These are phyloP conservation scores for Rhodosporidiobolus sp. DNA, from an alignment of 768 basidiomycete genomes.

Conservation along the genomic window DNA sequence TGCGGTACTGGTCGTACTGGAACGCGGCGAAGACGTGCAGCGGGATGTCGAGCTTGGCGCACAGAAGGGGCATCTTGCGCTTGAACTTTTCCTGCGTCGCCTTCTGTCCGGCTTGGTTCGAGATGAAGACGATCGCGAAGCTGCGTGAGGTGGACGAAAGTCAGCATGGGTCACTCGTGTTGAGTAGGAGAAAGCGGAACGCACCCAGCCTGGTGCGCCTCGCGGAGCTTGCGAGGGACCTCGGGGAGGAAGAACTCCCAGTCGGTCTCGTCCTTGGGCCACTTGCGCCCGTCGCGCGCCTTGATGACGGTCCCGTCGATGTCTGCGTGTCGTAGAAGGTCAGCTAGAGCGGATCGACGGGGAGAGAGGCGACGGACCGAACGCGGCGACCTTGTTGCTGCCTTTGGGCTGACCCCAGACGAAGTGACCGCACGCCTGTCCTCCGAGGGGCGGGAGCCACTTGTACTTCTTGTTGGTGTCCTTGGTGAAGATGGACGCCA, in stretches of 20 bases:
- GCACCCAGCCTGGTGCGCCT: slow-evolving; percentile 63
- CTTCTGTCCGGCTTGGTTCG: slow-evolving; percentile 78
- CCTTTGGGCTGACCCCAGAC: slow-evolving; percentile 15
- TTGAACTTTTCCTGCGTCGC: slow-evolving; percentile 21
- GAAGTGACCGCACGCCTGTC: slow-evolving; percentile 11
- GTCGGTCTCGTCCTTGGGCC: slow-evolving; percentile 54
- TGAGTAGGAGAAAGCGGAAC: slow-evolving; percentile 35
- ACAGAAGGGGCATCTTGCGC: slow-evolving; percentile 31
- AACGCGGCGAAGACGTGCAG: slow-evolving; percentile 50
- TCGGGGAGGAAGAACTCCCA: slow-evolving; percentile 72
- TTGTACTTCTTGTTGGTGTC: neutral
- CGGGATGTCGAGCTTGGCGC: slow-evolving; percentile 42
- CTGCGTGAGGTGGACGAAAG: slow-evolving; percentile 49
- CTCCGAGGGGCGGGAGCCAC: neutral
- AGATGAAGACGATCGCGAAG: slow-evolving; percentile 69
- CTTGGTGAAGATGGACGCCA: slow-evolving; percentile 14
- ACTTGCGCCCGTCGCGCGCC: slow-evolving; percentile 50
- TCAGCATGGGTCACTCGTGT: too few species aligned
- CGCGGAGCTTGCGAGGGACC: slow-evolving; percentile 64
- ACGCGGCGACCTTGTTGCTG: slow-evolving; percentile 19
- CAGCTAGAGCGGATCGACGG: neutral
- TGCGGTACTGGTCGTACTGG: slow-evolving; percentile 49
- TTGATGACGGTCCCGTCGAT: slow-evolving; percentile 80
- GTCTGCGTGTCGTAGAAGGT: slow-evolving; percentile 60
- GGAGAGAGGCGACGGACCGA: slow-evolving; percentile 12